phyloP scores from a whole-genome alignment of 257 asterid species.

The Scutellaria barbata region DNA sequence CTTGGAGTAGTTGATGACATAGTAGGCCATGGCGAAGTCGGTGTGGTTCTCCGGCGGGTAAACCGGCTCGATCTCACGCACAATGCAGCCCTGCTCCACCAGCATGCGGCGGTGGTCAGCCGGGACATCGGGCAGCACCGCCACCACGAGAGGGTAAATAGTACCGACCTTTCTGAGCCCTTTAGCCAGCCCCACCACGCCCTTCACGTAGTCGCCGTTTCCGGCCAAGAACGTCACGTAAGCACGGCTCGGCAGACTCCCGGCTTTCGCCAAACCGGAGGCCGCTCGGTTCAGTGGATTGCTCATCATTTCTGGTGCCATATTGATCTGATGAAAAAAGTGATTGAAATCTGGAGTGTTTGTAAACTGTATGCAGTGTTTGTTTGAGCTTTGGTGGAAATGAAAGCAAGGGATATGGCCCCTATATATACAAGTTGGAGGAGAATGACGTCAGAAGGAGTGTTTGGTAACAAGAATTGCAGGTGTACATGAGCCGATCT shows the following conservation, averaged over 20 bases:
- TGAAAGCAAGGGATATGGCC: neutral
- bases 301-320: slow-evolving; percentile 44
- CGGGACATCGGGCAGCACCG: slow-evolving; percentile 62
- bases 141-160: slow-evolving; percentile 59
- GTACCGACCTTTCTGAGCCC: slow-evolving; percentile 52
- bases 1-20: slow-evolving; percentile 64
- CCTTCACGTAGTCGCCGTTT: slow-evolving; percentile 58
- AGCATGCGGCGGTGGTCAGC: slow-evolving; percentile 56
- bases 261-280: slow-evolving; percentile 48
- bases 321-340: neutral
- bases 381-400: neutral
- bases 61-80: slow-evolving; percentile 57
- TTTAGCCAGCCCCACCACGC: slow-evolving; percentile 61
- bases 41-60: slow-evolving; percentile 58
- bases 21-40: slow-evolving; percentile 62
- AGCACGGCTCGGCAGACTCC: slow-evolving; percentile 52
- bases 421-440: slow-evolving; percentile 31
- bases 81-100: slow-evolving; percentile 60
- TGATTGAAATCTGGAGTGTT: neutral
- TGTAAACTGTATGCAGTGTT: too few species aligned
- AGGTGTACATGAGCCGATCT: neutral
- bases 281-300: slow-evolving; percentile 32
- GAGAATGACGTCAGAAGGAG: too few species aligned
- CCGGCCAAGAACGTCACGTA: slow-evolving; percentile 64
- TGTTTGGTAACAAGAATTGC: neutral